Evolutionary conservation across 495 filamentous ascomycete genomes (phyloP), one percentile per base, ranked within the genome.

Genomic region (Xeromyces bisporus): DNA sequence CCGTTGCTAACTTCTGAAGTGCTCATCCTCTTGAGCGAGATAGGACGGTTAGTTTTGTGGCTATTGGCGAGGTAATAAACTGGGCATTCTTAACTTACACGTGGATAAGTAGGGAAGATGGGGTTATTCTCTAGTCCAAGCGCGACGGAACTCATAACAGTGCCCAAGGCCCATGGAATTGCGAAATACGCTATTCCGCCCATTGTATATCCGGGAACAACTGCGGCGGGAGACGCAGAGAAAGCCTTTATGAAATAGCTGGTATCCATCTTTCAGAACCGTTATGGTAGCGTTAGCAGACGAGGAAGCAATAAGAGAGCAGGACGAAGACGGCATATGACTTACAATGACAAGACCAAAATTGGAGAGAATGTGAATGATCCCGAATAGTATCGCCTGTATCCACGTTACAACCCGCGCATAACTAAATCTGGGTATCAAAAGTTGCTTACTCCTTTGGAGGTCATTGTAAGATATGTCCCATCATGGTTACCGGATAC

Each of bases 391-490:
- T 33, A 50, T 56, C 29, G 38, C 56, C 62, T 56, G 17, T 8
- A 12, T 21, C 6, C 1, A 10, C 5, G 17, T 6, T 14, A 17
- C n/a, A n/a, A n/a, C n/a, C n/a, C n/a, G n/a, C n/a, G n/a, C n/a
- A n/a, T n/a, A n/a, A n/a, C n/a, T n/a, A n/a, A n/a, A n/a, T n/a
- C n/a, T n/a, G n/a, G n/a, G n/a, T n/a, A n/a, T n/a, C n/a, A n/a
- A n/a, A n/a, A n/a, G n/a, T 18, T 8, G 33, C 45, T 32, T 29
- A 51, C 62, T 20, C 60, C 50, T 28, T 63, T 55, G 1, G 56
- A 64, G 10, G 47, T 61, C 51, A 70, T 64, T 7, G 64, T 64
- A 24, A 70, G 41, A 34, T 63, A 67, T 2, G 53, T 56, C 6
- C 62, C 66, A 8, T 51, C 46, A 4, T 49, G 46, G 32, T 70